Base-by-base conservation (phyloP, 768 basidiomycete species). In the Hemileccinum rubropunctum region DNA sequence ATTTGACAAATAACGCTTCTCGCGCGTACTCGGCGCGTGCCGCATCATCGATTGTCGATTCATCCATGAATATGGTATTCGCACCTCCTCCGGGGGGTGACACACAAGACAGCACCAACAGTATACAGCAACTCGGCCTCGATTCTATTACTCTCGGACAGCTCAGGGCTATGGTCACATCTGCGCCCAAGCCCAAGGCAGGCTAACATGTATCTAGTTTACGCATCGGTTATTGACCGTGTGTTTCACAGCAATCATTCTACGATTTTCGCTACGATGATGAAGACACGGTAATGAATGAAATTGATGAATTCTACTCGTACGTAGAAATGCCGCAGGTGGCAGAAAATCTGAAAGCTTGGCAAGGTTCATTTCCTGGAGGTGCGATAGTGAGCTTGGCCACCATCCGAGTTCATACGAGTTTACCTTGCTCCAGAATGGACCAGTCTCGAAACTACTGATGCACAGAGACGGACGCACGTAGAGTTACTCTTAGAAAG, bases 281-380 rank as follows among this genome's bases (percentile, higher is more conserved):
- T 67, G 94, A 95, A 63, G 92, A 97, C 69, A 94, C 91, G 5
- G 84, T 98, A 17, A 86, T 95, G 79, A 88, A 89, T 60, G 97
- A 99, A 67, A 85, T 99, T 34, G 91, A 98, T 51, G 97, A 99
- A 70, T 98, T 98, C 72, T 98, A 95, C 69, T 91, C 92, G 18
- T 99, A 97, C 70, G 84, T 92, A 53, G 95, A 98, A 74, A 91
- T 93, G 81, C 82, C 88, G 0, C 90, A 94, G 65, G 86, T 93
- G 18, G 83, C 82, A 3, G 89, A 91, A 74, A 91, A 92, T 65
- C 73, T 91, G 55, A 86, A 84, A 62, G 87, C 90, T 39, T 97
- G 92, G 88, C 81, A 88, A 61, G 85, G 85, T 34, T 91, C 87
- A 37, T 95, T 88, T 64, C 71, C 77, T 27, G 82, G 82, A 69